Base-by-base conservation (phyloP, 495 filamentous ascomycete genomes). In the Bryoglossum gracile region DNA sequence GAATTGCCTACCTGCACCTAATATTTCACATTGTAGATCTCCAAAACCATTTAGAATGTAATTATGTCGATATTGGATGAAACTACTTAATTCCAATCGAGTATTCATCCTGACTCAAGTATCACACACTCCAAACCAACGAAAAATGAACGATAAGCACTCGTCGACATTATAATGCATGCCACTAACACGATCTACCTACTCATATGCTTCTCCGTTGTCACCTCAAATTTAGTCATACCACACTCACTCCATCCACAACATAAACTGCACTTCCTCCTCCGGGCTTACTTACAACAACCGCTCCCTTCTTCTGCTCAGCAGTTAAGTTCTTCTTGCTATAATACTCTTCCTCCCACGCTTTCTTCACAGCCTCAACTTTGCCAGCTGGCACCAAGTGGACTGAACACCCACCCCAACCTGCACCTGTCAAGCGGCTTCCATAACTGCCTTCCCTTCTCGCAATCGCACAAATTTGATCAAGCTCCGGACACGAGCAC, bases 331-430 rank as follows among this genome's bases (percentile, higher is more conserved):
- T 76, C 62, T 85, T 80, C 64, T 82, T 81, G 56, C 77, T 77
- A 63, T 96, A 98, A 61, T 96, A 98, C 63, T 86, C 77, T 48
- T 78, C 70, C 60, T 83, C 74, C 78, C 88, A 84, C 16, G 83
- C 84, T 61, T 76, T 69, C 61, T 77, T 87, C 19, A 98, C 84
- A 30, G 68, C 80, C n/a, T 87, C 81, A 1, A 95, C 85, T 67
- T 85, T 91, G 48, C 87, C 78, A 55, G 81, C 83, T 2, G 91
- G 84, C 39, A 97, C 81, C 48, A 98, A 75, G 66, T 98, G 94
- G 41, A 98, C 91, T 36, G 78, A 89, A 65, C 94, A 97, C 10
- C 92, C 92, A 52, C 92, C 92, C 92, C 92, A 98, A 22, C 92
- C 92, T 13, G 92, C 92, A 41, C 92, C 92, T 1, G 92, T 98